phyloP scores from a whole-genome alignment of 2,329 filamentous ascomycete genomes.

The Lachnellula suecica region DNA sequence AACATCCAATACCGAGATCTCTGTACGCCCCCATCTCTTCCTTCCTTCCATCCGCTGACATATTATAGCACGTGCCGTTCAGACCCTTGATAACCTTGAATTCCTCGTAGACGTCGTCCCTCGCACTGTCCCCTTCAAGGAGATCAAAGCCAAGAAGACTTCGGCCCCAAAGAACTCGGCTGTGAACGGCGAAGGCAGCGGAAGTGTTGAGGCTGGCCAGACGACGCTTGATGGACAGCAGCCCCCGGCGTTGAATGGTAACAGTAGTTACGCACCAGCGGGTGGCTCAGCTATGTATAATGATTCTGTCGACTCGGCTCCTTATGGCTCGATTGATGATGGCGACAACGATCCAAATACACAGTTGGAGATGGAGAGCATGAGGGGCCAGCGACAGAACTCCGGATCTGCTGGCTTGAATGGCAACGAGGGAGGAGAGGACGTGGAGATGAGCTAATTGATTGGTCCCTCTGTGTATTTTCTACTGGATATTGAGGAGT shows the following conservation, averaged over 20 bases:
- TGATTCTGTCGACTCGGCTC: too few relatives aligned
- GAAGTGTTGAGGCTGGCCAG: slow-evolving; percentile 25
- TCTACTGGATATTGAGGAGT: neutral
- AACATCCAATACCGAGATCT: slow-evolving; percentile 97
- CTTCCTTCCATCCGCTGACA: neutral
- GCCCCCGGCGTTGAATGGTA: slow-evolving; percentile 3
- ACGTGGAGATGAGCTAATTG: slow-evolving; percentile 31
- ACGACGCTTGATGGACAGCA: slow-evolving; percentile 32
- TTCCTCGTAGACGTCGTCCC: slow-evolving; percentile 92
- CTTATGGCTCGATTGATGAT: slow-evolving; percentile 5
- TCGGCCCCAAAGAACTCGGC: slow-evolving; percentile 39
- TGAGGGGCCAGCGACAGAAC: slow-evolving; percentile 16
- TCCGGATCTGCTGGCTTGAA: slow-evolving; percentile 15
- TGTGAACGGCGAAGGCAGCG: slow-evolving; percentile 20
- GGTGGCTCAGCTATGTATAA: too few relatives aligned
- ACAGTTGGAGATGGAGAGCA: slow-evolving; percentile 33
- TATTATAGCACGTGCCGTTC: slow-evolving; percentile 75
- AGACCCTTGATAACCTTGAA: slow-evolving; percentile 88
- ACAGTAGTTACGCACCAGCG: slow-evolving; percentile 13
- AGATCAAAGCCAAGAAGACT: slow-evolving; percentile 68
- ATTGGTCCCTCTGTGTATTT: neutral
- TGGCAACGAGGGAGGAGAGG: slow-evolving; percentile 26
- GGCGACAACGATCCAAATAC: slow-evolving; percentile 27
- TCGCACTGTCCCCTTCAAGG: slow-evolving; percentile 77
- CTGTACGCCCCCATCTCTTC: slow-evolving; percentile 48